Evolutionary conservation across 306 rosid species (phyloP), one percentile per base, ranked within the genome.

Genomic region (Geum urbanum): DNA sequence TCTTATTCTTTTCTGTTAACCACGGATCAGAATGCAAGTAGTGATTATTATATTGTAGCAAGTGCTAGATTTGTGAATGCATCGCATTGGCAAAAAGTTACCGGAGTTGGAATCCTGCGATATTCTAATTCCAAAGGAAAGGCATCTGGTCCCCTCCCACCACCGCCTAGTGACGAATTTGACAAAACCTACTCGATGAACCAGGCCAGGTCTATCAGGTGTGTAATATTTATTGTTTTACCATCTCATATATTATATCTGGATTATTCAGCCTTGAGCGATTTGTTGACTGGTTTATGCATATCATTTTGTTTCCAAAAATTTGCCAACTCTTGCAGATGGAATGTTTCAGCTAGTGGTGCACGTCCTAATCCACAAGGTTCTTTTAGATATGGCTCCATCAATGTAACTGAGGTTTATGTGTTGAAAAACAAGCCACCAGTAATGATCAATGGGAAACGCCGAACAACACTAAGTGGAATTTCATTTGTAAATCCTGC

Each of bases 361-460:
- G 97, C 98, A 63, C 96, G 98, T 71, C 98, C 98, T 49, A 92
- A 92, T 69, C 98, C 98, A 9, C 98, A 92, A 76, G 98, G 98
- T 19, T 90, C 98, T 47, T 92, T 92, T 78, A 84, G 85, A 88
- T 92, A 92, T 48, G 98, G 98, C 27, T 90, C 98, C 43, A 92
- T 92, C 76, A 92, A 88, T 47, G 98, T 92, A 74, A 92, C 98
- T 68, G 96, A 92, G 13, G 66, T 92, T 66, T 90, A 92, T 64
- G 90, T 92, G 66, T 66, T 92, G 66, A 86, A 70, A 79, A 92
- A 92, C 74, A 85, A 82, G 76, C 94, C 96, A 49, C 87, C 69
- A 1, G 91, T 76, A 66, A 77, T 68, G 32, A 85, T 92, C 69
- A 63, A 84, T 7, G 96, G 98, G 58, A 92, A 88, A 75, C 41